These are phyloP conservation scores for Borovskyia barvae DNA, from an alignment of 208 protist genomes.

Conservation along the genomic window DNA sequence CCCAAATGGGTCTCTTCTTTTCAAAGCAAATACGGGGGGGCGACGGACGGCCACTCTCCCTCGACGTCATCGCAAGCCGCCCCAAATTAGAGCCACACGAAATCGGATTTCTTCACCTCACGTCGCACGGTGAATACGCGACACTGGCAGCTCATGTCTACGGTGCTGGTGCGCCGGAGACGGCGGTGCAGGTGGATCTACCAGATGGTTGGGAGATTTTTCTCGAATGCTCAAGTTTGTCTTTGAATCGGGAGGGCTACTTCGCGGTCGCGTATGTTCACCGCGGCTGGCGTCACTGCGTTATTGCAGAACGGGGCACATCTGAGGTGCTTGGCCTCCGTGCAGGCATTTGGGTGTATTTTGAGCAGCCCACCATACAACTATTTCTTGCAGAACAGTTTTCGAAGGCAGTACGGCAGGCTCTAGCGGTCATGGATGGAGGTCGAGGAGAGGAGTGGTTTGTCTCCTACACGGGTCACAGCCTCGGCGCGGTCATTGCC, in stretches of 20 bases:
- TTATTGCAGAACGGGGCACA: slow-evolving; percentile 88
- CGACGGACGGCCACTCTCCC: slow-evolving; percentile 7
- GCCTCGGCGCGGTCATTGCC: slow-evolving; percentile 87
- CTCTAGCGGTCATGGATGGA: slow-evolving; percentile 24
- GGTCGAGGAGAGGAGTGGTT: slow-evolving; percentile 35
- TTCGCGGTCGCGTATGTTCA: slow-evolving; percentile 85
- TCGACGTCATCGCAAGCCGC: slow-evolving; percentile 38
- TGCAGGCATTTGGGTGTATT: slow-evolving; percentile 88
- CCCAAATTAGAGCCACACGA: slow-evolving; percentile 50
- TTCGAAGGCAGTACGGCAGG: slow-evolving; percentile 68
- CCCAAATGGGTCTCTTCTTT: slow-evolving; percentile 16
- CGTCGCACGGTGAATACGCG: slow-evolving; percentile 75
- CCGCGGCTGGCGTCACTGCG: slow-evolving; percentile 53
- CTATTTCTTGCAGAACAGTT: slow-evolving; percentile 87
- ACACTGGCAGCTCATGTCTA: slow-evolving; percentile 76
- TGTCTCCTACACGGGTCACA: slow-evolving; percentile 89
- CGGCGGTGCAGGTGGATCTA: slow-evolving; percentile 23
- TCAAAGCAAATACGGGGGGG: slow-evolving; percentile 5
- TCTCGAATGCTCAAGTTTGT: slow-evolving; percentile 48
- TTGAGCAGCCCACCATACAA: slow-evolving; percentile 87
- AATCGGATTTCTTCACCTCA: slow-evolving; percentile 50
- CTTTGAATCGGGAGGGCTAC: slow-evolving; percentile 86
- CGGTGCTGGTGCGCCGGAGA: slow-evolving; percentile 29
- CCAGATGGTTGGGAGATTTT: slow-evolving; percentile 77
- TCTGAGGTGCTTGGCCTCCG: slow-evolving; percentile 77